Evolutionary conservation across 495 filamentous ascomycete species (phyloP).

Genomic region (Tuber indicum): DNA sequence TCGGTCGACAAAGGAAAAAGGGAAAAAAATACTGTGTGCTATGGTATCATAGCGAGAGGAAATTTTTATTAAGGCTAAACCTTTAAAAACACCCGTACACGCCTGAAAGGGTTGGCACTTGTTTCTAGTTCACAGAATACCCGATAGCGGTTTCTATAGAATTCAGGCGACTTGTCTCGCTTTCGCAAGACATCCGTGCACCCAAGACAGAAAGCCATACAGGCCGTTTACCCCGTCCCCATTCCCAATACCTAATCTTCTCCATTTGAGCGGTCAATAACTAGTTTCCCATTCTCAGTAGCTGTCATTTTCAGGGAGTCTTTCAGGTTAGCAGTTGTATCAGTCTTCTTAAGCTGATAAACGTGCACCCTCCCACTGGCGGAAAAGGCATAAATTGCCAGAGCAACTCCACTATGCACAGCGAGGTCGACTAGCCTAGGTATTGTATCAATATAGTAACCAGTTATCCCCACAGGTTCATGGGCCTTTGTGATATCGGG

Average conservation of each 20-base stretch:
- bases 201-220: neutral
- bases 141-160: neutral
- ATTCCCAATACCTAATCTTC: neutral
- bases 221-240: neutral
- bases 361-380: conserved; percentile 40
- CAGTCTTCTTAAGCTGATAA: conserved; percentile 42
- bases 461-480: conserved; percentile 43
- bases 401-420: conserved; percentile 42
- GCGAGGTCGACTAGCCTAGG: conserved; percentile 44
- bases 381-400: conserved; percentile 47
- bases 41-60: neutral
- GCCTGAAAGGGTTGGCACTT: neutral
- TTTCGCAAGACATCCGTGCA: neutral
- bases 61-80: neutral
- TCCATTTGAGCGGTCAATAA: neutral
- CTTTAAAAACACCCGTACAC: neutral
- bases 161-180: neutral
- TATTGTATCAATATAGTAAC: conserved; percentile 44
- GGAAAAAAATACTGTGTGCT: neutral
- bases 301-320: conserved; percentile 15
- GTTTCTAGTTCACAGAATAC: neutral
- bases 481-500: neutral
- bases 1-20: neutral
- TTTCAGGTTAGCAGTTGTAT: conserved; percentile 15
- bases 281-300: conserved; percentile 24